These are phyloP conservation scores for Hippophae tibetana DNA, from an alignment of 306 rosid genomes.

Conservation along the genomic window DNA sequence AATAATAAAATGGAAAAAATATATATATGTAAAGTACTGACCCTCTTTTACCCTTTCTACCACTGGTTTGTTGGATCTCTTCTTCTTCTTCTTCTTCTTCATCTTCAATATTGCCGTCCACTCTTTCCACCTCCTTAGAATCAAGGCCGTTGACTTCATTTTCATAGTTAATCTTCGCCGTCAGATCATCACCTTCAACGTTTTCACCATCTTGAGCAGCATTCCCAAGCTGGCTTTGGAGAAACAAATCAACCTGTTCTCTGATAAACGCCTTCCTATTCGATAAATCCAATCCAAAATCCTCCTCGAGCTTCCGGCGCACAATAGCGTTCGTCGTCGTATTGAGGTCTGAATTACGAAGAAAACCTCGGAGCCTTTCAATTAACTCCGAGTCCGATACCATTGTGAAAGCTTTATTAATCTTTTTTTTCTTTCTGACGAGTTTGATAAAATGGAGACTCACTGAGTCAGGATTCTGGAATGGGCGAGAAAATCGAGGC, in stretches of 20 bases:
- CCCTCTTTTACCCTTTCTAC: slow-evolving; percentile 40
- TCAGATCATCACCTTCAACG: slow-evolving; percentile 14
- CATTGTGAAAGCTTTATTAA: slow-evolving; percentile 20
- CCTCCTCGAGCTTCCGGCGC: slow-evolving; percentile 61
- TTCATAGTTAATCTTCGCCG: slow-evolving; percentile 13
- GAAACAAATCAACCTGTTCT: slow-evolving; percentile 66
- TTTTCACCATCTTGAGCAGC: slow-evolving; percentile 12
- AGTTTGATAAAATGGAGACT: no score
- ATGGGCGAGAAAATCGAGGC: no score
- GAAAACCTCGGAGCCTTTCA: slow-evolving; percentile 64
- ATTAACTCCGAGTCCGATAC: slow-evolving; percentile 73
- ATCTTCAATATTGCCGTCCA: slow-evolving; percentile 21
- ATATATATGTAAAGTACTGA: slow-evolving; percentile 19
- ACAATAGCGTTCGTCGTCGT: slow-evolving; percentile 60
- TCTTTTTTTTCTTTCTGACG: no score
- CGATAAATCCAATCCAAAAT: slow-evolving; percentile 60
- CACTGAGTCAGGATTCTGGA: no score
- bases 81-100: slow-evolving; percentile 13
- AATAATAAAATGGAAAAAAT: no score
- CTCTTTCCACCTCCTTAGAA: slow-evolving; percentile 23
- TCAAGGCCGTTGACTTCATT: slow-evolving; percentile 27
- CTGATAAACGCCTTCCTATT: slow-evolving; percentile 56
- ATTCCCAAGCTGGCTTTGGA: slow-evolving; percentile 34
- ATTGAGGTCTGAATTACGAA: slow-evolving; percentile 56
- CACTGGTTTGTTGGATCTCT: slow-evolving; percentile 19